phyloP scores from a whole-genome alignment of 2,329 filamentous ascomycete genomes.

The Fusarium redolens region DNA sequence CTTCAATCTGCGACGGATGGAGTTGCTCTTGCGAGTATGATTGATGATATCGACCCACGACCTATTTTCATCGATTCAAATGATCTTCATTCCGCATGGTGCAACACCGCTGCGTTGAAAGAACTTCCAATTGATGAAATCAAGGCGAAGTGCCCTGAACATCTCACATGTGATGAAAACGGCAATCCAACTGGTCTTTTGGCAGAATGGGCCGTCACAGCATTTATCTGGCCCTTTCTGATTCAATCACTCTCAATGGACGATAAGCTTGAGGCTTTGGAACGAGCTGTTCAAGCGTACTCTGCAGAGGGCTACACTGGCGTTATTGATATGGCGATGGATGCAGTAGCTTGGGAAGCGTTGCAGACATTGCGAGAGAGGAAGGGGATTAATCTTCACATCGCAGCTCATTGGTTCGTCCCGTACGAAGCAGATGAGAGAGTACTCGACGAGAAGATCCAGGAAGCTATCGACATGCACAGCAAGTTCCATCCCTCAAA shows the following conservation, averaged over 20 bases:
- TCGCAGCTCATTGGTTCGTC: constrained; percentile 60
- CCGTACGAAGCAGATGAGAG: constrained; percentile 51
- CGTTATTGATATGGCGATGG: constrained; percentile 66
- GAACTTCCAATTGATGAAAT: constrained; percentile 57
- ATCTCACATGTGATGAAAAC: constrained; percentile 55
- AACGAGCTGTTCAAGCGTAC: constrained; percentile 59
- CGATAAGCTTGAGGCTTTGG: constrained; percentile 55
- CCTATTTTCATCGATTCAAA: constrained; percentile 64
- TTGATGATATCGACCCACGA: constrained; percentile 61
- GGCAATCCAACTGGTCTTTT: constrained; percentile 60
- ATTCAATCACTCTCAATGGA: constrained; percentile 53
- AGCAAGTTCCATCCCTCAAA: constrained; percentile 41
- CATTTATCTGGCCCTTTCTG: constrained; percentile 62
- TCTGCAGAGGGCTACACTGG: constrained; percentile 60
- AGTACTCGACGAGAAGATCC: constrained; percentile 54
- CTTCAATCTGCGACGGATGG: constrained; percentile 54
- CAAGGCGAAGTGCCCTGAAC: constrained; percentile 56
- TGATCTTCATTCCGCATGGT: constrained; percentile 64
- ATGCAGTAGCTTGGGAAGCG: constrained; percentile 58
- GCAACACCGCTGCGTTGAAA: constrained; percentile 58
- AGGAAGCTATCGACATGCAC: constrained; percentile 57
- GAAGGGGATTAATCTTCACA: constrained; percentile 51
- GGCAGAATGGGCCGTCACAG: constrained; percentile 57
- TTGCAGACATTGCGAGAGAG: constrained; percentile 53
- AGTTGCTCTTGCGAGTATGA: constrained; percentile 51